Evolutionary conservation across 2,329 filamentous ascomycete genomes (phyloP), one percentile per base, ranked within the genome.

Genomic region (Diaporthe australafricana): DNA sequence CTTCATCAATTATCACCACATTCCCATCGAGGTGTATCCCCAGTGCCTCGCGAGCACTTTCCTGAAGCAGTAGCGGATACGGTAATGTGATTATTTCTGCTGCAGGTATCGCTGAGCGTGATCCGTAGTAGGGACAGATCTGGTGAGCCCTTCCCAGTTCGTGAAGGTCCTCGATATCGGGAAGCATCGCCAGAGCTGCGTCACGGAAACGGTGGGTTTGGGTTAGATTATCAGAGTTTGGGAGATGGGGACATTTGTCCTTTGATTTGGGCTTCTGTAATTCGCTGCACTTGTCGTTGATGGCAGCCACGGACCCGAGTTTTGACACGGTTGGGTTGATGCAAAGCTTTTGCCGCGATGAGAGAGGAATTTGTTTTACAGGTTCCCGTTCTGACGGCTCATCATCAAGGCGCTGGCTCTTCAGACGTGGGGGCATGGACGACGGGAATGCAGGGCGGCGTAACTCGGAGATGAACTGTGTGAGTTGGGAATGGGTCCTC

Each of bases 61-160:
- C 93, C 78, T 98, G 96, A 3, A 99, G 85, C 0, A 99, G 87
- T 8, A 99, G 83, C 1, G 96, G 96, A 79, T 99, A 99, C 0
- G 96, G 96, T 22, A 99, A 84, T 0, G 96, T 98, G 32, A 99
- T 88, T 68, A 99, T 94, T 86, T 98, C 95, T 50, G 94, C 93
- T 12, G 92, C 89, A 22, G 92, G 90, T n/a, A 97, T 91, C 0
- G 94, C 93, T 3, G 93, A 88, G 62, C 96, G 89, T 0, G 96
- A 96, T n/a, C 96, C 95, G 81, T 99, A 99, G 80, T 99, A 99
- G 0, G 96, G 96, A 79, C 96, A 99, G 6, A 98, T 89, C 0
- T 91, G 90, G 40, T 98, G 85, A 63, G 91, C 89, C 77, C 92
- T 93, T 5, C 96, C 96, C 1, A 98, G 84, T 17, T 86, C 85